Base-by-base conservation (phyloP, 257 asterid species). In the Thymus quinquecostatus region DNA sequence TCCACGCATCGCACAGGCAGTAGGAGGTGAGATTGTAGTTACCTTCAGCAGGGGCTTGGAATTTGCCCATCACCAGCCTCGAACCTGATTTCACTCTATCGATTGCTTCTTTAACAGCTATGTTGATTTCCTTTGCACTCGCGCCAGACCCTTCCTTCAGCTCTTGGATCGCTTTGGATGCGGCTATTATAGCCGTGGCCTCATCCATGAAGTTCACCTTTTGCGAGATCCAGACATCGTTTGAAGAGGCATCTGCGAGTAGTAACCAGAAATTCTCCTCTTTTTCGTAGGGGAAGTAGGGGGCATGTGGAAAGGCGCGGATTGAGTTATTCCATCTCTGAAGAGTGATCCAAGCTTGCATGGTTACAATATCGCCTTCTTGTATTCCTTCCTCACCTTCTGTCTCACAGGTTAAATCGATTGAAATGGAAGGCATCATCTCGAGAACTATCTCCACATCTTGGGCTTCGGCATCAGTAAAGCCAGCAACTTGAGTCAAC, bases 331-430 rank as follows among this genome's bases (percentile, higher is more conserved):
- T 95, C 40, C 88, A 74, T 30, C 97, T 93, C 51, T 77, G 78
- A 13, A 95, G 92, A 68, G 96, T 89, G 58, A 95, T 79, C 99
- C 99, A 95, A 73, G 98, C 89, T 61, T 89, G 98, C 95, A 92
- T 86, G 47, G 98, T 95, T 54, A 92, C 98, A 9, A 92, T 80
- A 77, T 95, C 99, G 11, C 97, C 96, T 70, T 92, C 99, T 78
- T 92, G 98, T 68, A 95, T 84, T 58, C 98, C 99, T 70, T 95
- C 98, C 82, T 95, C 99, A 5, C 99, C 99, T 82, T 89, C 99
- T 2, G 99, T 95, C 81, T 92, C 99, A 43, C 96, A 89, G n/a
- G 96, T 79, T 76, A 95, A 81, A 34, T 95, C 96, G 33, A 95
- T 60, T 66, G 91, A 76, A 78, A 92, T 82, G 41, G 91, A 87